phyloP scores from a whole-genome alignment of 495 filamentous ascomycete species.

The Talaromyces trachyspermus region DNA sequence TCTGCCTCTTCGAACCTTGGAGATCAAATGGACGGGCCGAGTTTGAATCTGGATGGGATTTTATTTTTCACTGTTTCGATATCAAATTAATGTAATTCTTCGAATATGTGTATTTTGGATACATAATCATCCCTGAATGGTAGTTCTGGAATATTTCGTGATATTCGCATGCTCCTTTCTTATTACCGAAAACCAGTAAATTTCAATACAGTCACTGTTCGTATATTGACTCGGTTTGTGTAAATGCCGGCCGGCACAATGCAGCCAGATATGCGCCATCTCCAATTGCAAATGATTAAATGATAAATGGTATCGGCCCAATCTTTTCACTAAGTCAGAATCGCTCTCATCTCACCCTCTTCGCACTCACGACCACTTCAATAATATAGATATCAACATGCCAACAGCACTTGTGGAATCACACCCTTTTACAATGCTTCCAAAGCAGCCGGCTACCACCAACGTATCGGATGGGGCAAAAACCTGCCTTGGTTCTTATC shows the following conservation, averaged over 20 bases:
- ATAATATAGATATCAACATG: background rate
- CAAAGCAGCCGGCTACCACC: slow-evolving; percentile 1
- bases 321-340: background rate
- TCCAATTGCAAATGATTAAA: too few relatives aligned
- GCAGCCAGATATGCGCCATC: background rate
- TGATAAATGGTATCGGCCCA: too few relatives aligned
- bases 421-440: background rate
- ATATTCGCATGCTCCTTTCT: background rate
- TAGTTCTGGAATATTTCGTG: background rate
- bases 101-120: too few relatives aligned
- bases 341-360: background rate
- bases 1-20: background rate
- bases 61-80: background rate
- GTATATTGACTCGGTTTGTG: background rate
- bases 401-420: slow-evolving; percentile 3
- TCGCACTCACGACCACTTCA: background rate
- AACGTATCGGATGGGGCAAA: background rate
- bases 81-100: background rate
- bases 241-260: background rate
- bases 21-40: background rate
- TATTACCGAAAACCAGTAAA: background rate
- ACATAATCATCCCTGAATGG: background rate
- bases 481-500: background rate
- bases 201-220: background rate
- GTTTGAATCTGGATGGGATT: background rate